Percentiles rank a stretch among this genome's conserved stretches.
These are phyloP conservation scores for Erythrophleum fordii DNA, from an alignment of 306 rosid genomes.

Conservation along the genomic window DNA sequence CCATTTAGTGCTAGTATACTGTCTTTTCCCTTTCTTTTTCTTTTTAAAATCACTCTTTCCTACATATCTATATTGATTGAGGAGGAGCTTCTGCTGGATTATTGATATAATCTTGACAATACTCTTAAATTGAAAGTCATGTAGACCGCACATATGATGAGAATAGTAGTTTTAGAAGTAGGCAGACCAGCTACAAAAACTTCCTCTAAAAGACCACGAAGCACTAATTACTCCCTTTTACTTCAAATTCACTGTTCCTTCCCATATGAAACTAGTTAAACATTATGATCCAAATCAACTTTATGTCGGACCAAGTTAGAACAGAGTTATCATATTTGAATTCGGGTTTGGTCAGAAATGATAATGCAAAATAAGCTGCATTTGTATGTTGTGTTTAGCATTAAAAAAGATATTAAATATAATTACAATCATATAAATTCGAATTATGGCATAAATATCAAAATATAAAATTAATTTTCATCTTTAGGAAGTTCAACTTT, in stretches of 20 bases:
- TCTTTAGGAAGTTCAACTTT: slow-evolving; percentile 26
- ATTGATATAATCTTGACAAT: slow-evolving; percentile 56
- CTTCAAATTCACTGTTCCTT: slow-evolving; percentile 67
- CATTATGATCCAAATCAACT: slow-evolving; percentile 51
- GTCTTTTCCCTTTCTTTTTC: slow-evolving; percentile 5
- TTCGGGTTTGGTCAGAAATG: slow-evolving; percentile 23
- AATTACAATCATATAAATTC: not conserved
- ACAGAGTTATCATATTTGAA: slow-evolving; percentile 30
- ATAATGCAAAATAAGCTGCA: slow-evolving; percentile 16
- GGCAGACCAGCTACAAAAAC: slow-evolving; percentile 50
- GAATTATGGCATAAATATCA: slow-evolving; percentile 7
- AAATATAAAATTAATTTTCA: not conserved
- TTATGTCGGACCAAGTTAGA: slow-evolving; percentile 51
- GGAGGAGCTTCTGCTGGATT: slow-evolving; percentile 56
- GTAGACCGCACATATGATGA: slow-evolving; percentile 54
- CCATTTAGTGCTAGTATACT: slow-evolving; percentile 32
- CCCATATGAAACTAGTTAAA: slow-evolving; percentile 27
- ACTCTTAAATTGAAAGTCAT: slow-evolving; percentile 84
- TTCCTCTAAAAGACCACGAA: slow-evolving; percentile 64
- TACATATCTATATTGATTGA: slow-evolving; percentile 27
- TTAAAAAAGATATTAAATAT: not conserved
- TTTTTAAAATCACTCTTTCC: slow-evolving; percentile 9
- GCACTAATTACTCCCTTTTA: slow-evolving; percentile 73
- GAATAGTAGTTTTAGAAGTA: slow-evolving; percentile 45
- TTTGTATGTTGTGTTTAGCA: slow-evolving; percentile 6